Evolutionary conservation across 1,284 basidiomycete genomes (phyloP), one percentile per base, ranked within the genome.

Genomic region (Ganoderma resinaceum): DNA sequence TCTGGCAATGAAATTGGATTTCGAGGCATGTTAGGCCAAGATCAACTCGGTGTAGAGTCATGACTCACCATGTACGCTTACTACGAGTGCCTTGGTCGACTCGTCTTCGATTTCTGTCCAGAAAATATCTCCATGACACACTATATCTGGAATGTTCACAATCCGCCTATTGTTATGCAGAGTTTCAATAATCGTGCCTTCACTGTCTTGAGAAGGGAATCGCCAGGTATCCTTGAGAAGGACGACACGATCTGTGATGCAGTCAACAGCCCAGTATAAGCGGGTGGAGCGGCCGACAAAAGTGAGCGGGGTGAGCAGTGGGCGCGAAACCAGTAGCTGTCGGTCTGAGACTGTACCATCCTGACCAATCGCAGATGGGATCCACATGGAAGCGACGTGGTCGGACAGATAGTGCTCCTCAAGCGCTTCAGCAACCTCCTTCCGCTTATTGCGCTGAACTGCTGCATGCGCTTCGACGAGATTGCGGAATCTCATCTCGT

Each of bases 141-240:
- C 46, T 23, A 49, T 26, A 12, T 20, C 23, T 26, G 46, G 46
- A 26, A 49, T 26, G 18, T 49, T 49, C 20, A 26, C 20, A 23
- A 49, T 20, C 12, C 38, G 38, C 12, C 7, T 12, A 40, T 9
- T 40, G 11, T 11, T 5, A 49, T 20, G 23, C 46, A 49, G 46
- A 1, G 5, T 26, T 49, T 49, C 46, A 6, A 49, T 49, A 12
- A 49, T n/a, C n/a, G 46, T 49, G 20, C 46, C 46, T 26, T 49
- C 46, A 12, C 20, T n/a, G 23, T 49, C 20, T n/a, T 49, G 20
- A 6, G 23, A 26, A 26, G 46, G 33, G 37, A 20, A 62, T 38
- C 62, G 29, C 68, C 68, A 69, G 0, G 68, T 61, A 58, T 69
- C 68, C 35, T 69, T 69, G 14, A 69, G 35, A 42, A 66, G 66